Base-by-base conservation (phyloP, 495 filamentous ascomycete genomes). In the Aspergillus saccharolyticus region DNA sequence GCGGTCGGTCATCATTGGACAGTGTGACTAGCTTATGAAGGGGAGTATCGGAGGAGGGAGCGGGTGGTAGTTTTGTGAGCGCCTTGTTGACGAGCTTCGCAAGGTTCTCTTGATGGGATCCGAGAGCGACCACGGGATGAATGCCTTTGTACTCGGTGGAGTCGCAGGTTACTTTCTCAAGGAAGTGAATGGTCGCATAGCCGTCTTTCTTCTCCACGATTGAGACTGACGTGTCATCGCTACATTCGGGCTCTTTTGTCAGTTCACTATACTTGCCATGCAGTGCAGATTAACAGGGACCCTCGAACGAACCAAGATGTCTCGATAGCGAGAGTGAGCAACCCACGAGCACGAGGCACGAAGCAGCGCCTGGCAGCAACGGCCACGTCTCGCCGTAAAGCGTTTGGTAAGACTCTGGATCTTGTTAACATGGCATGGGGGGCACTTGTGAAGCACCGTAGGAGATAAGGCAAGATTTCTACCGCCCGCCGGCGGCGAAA, bases 141-240 rank as follows among this genome's bases (percentile, higher is more conserved):
- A 98, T 84, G 44, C 94, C 94, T 50, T 81, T 73, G 68, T 84
- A 89, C 39, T 70, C 67, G 18, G 79, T 77, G 61, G 87, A 88
- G 65, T 96, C 84, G 18, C 88, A 85, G 0, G 91, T 96, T 51
- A 93, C 70, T 61, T 90, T 96, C 59, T 87, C 79, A 58, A 95
- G 85, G 73, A 92, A 96, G 67, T 86, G 83, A 0, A 96, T 80
- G 7, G 70, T 77, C 7, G 83, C 80, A 12, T 69, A 66, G 25
- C 65, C 55, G 7, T 65, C 54, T 5, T 63, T 69, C 53, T 82
- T 89, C 56, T 89, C 80, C 15, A 97, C 78, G 46, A 98, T 72
- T 19, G 93, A 89, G 7, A 98, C 91, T 44, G 89, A 93, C 1
- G 93, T 96, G 74, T 98, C 94, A 72, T 98, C 94, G 78, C 90